Evolutionary conservation across 2,329 filamentous ascomycete genomes (phyloP), one percentile per base, ranked within the genome.

Genomic region (Zasmidium citrigriseum): DNA sequence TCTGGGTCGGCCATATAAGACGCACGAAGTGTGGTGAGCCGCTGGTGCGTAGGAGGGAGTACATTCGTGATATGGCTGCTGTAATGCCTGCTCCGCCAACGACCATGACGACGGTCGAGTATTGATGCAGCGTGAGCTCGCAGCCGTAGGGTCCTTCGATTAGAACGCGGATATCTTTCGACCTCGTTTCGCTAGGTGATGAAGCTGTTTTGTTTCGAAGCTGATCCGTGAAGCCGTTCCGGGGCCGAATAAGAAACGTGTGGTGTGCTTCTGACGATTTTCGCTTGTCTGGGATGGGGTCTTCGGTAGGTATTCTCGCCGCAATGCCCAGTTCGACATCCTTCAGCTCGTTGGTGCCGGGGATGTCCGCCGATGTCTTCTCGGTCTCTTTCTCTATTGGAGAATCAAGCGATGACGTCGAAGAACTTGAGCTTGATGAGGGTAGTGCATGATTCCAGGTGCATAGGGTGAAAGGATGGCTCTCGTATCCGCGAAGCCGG

Each of bases 161-260:
- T 18, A 61, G 46, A 16, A 61, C 14, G 3, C 27, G 47, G 23
- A 58, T 16, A 9, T 52, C n/a, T 24, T 47, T 18, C 16, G 52
- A 44, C 18, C 14, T 21, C 9, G 1, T 5, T 1, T 11, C 22
- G 41, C 22, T 16, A 7, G 23, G 2, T 16, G 12, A 12, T 23
- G 20, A 4, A n/a, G 34, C 38, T 14, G 44, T 50, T 11, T 71
- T 62, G 20, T 72, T 65, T 23, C 71, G 73, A 9, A 83, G 73
- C 18, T 76, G 72, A 3, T 71, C 74, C 1, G 81, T 83, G 72
- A 79, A 82, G 51, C 81, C 80, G 49, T 78, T 72, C 61, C 78
- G 82, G 0, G 81, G 81, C 1, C 80, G 76, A 52, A 83, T 76
- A 63, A 79, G 77, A 65, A 83, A 83, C 4, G 76, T 72, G 4